These are phyloP conservation scores for Casuarina equisetifolia DNA, from an alignment of 306 rosid species.

Conservation along the genomic window DNA sequence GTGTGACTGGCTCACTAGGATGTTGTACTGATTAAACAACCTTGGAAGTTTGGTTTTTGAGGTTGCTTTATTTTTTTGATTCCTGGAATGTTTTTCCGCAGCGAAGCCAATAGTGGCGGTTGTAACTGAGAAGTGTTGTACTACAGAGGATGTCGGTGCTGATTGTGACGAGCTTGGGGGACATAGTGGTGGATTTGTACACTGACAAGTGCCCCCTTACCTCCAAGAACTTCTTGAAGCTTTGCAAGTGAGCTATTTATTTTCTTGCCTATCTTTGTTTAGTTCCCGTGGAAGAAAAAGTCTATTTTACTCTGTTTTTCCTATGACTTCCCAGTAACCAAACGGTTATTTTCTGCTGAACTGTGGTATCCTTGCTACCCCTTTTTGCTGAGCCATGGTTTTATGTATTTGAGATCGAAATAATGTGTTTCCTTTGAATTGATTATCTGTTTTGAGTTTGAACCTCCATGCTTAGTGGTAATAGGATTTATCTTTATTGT, in stretches of 20 bases:
- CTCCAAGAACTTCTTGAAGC: constrained; percentile 86
- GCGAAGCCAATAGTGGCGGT: neutral
- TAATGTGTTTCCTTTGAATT: neutral
- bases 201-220: constrained; percentile 79
- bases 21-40: no score
- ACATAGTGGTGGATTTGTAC: constrained; percentile 74
- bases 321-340: neutral
- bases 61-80: neutral
- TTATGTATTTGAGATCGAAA: neutral
- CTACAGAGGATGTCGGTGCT: constrained; percentile 66
- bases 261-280: neutral
- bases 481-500: neutral
- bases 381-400: neutral
- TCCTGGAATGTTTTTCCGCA: neutral
- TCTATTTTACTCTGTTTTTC: neutral
- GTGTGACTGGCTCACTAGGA: no score
- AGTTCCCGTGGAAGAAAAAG: neutral
- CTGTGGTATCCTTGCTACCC: neutral
- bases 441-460: neutral
- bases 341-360: neutral
- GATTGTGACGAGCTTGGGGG: constrained; percentile 86
- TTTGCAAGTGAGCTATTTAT: constrained; percentile 62
- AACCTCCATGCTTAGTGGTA: neutral
- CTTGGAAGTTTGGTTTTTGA: no score
- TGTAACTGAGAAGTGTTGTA: neutral